Evolutionary conservation across 768 basidiomycete species (phyloP).

Genomic region (Leucocoprinus leucothites): DNA sequence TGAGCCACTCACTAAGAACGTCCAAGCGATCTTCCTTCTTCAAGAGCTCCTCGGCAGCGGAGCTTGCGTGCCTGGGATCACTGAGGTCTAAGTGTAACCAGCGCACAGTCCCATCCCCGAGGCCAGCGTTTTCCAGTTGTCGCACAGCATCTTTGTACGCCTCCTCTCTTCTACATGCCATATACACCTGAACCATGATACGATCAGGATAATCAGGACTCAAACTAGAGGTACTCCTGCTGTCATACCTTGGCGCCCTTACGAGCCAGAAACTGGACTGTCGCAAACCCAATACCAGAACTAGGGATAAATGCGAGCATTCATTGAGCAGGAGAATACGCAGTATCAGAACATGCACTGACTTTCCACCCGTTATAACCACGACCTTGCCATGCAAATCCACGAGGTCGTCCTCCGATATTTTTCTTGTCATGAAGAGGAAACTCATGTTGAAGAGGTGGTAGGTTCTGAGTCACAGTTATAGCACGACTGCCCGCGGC

Average conservation of each 20-base stretch:
- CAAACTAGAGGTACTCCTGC: background rate
- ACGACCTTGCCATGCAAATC: conserved; percentile 41
- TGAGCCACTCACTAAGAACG: conserved; percentile 42
- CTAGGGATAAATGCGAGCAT: background rate
- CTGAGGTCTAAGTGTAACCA: conserved; percentile 52
- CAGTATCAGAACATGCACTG: conserved; percentile 8
- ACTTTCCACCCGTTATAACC: conserved; percentile 47
- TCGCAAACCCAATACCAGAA: conserved; percentile 10
- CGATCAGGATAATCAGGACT: background rate
- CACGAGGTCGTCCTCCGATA: conserved; percentile 34
- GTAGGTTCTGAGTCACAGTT: too few species aligned
- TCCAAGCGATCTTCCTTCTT: conserved; percentile 50
- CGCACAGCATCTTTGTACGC: conserved; percentile 9
- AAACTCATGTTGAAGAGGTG: too few species aligned
- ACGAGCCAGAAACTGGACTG: conserved; percentile 8
- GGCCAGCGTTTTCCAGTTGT: conserved; percentile 36
- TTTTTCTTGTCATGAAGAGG: background rate
- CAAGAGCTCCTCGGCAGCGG: conserved; percentile 47
- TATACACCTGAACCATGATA: conserved; percentile 6
- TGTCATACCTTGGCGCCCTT: conserved; percentile 10
- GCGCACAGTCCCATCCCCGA: conserved; percentile 44
- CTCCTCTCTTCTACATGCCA: conserved; percentile 10
- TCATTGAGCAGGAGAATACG: background rate
- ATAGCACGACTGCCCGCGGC: too few species aligned
- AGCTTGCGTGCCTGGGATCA: conserved; percentile 45